Evolutionary conservation across 1,284 basidiomycete species (phyloP).

Genomic region (Leccinum fuscescens): DNA sequence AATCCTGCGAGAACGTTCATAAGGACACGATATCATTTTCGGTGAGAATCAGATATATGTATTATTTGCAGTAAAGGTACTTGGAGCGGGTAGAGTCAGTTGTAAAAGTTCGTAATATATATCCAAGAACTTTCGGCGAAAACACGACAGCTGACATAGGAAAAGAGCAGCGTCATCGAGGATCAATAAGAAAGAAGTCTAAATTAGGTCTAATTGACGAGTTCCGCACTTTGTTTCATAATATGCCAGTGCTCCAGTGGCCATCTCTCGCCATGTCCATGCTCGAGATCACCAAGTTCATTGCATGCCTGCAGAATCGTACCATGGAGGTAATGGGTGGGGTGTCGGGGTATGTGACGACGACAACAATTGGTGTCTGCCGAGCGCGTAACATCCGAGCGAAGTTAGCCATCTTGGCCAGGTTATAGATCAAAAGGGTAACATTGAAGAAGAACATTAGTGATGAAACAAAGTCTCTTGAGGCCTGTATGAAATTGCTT

Average conservation of each 20-base stretch:
- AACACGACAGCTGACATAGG: slow-evolving; percentile 2
- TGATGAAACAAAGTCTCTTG: no score
- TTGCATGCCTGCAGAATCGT: slow-evolving; percentile 84
- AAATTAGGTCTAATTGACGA: slow-evolving; percentile 48
- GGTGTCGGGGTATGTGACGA: slow-evolving; percentile 94
- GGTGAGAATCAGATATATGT: no score
- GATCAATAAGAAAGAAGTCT: background rate
- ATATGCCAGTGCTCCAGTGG: slow-evolving; percentile 66
- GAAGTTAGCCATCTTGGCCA: no score
- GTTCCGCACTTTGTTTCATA: slow-evolving; percentile 70
- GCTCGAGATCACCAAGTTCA: slow-evolving; percentile 90
- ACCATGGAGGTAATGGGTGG: slow-evolving; percentile 91
- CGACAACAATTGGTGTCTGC: slow-evolving; percentile 23
- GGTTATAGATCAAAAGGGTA: no score
- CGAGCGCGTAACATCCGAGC: no score
- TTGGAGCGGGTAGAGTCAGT: slow-evolving; percentile 1
- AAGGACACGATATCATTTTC: no score
- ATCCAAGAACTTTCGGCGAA: slow-evolving; percentile 21
- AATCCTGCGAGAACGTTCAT: no score
- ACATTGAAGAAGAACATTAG: no score
- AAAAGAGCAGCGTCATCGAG: slow-evolving; percentile 1
- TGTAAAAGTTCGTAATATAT: slow-evolving; percentile 17
- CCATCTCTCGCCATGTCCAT: slow-evolving; percentile 78
- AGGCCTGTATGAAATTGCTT: no score
- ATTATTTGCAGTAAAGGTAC: no score